Evolutionary conservation across 2,329 filamentous ascomycete genomes (phyloP).

Genomic region (Aspergillus cejpii): DNA sequence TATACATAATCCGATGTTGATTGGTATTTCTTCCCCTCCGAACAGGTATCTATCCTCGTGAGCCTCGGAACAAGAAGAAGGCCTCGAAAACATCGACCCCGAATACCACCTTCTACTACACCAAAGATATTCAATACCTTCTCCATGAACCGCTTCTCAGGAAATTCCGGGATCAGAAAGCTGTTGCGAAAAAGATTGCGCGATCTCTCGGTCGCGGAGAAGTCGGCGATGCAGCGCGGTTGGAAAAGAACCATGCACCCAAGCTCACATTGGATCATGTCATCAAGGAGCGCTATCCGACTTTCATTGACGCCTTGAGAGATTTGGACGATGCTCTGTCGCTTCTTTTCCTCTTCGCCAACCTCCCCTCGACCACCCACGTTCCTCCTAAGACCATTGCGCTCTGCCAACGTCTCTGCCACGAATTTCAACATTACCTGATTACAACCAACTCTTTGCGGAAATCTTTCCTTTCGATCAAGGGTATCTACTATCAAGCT

Average conservation of each 20-base stretch:
- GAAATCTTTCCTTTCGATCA: constrained; percentile 97
- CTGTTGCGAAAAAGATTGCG: constrained; percentile 94
- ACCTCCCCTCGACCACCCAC: constrained; percentile 79
- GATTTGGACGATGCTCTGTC: constrained; percentile 95
- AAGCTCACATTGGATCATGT: constrained; percentile 91
- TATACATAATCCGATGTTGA: constrained; percentile 11
- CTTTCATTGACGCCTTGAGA: constrained; percentile 86
- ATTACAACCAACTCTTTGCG: constrained; percentile 85
- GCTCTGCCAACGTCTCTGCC: constrained; percentile 82
- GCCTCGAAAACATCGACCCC: constrained; percentile 83
- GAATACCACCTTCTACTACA: constrained; percentile 84
- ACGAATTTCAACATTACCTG: constrained; percentile 97
- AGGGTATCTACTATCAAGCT: constrained; percentile 98
- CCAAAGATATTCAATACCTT: constrained; percentile 97
- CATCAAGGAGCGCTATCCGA: constrained; percentile 95
- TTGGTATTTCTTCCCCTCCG: constrained; percentile 3
- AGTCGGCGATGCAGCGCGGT: constrained; percentile 74
- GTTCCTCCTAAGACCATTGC: constrained; percentile 95
- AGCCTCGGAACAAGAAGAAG: constrained; percentile 96
- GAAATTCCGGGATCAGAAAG: constrained; percentile 96
- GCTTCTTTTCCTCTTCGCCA: constrained; percentile 96
- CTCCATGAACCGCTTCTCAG: constrained; percentile 89
- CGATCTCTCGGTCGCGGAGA: constrained; percentile 87
- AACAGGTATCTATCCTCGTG: constrained; percentile 83
- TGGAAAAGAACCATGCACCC: constrained; percentile 87